Conservation (phyloP, 176 grass and related monocot genomes). For the Cenchrus fungigraminus region DNA sequence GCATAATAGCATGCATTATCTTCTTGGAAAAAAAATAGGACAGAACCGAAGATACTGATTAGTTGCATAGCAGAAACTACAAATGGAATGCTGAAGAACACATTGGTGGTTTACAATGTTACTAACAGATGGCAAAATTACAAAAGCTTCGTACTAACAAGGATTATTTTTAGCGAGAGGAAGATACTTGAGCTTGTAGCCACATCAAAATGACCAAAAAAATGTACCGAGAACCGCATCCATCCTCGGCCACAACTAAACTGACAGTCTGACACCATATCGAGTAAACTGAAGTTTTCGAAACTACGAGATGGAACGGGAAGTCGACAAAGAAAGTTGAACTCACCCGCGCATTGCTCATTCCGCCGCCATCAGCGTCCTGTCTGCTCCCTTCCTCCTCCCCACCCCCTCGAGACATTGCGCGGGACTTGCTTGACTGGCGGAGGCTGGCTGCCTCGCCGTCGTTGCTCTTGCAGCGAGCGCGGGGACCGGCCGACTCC, state of each 20-base stretch:
- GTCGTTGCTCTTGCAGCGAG: not conserved
- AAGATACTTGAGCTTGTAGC: not conserved
- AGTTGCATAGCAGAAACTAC: not conserved
- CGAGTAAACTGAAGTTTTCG: not conserved
- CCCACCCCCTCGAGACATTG: not conserved
- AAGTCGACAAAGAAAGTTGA: not conserved
- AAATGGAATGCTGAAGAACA: not conserved
- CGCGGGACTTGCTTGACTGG: not conserved
- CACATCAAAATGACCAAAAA: not conserved
- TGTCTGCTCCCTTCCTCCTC: not conserved
- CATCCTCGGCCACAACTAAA: not conserved
- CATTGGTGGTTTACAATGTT: not conserved
- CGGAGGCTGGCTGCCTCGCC: not conserved
- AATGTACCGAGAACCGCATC: not conserved
- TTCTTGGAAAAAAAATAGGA: not conserved
- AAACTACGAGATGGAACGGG: not conserved
- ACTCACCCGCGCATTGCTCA: constrained; percentile 3
- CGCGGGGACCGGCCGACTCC: not conserved
- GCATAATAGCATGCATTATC: not conserved
- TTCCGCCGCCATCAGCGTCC: not conserved
- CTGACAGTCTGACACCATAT: not conserved
- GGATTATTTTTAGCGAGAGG: too few species aligned
- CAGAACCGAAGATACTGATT: not conserved
- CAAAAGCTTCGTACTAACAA: too few species aligned
- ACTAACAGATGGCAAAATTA: not conserved